Base-by-base conservation (phyloP, 108 stramenopile species). In the Cyclotella kingstonii region DNA sequence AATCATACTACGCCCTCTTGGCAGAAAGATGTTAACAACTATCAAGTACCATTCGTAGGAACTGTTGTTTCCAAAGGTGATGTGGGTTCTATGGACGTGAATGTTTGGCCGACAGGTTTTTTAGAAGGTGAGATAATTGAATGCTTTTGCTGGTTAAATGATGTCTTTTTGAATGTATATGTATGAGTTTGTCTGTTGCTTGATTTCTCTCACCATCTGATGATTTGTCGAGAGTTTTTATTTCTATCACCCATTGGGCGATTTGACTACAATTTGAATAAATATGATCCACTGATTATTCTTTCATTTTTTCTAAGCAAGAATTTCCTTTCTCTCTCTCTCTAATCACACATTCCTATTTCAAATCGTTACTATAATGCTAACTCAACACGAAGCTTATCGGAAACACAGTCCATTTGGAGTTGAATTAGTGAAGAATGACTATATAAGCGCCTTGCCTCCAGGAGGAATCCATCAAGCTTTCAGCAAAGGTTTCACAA, bases 11-110 rank as follows among this genome's bases (percentile, higher is more conserved):
- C 66, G 34, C 82, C 81, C 15, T 50, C 79, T 5, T 93, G 91
- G 91, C 84, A 84, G 53, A 64, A 70, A 48, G 91, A 93, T 57
- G 72, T 83, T 7, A 84, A 70, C 14, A 45, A 70, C 17, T 93
- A 90, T 54, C 74, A 84, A 44, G 88, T 90, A 25, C 91, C 88
- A 19, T 93, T 93, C 66, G 84, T 93, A 0, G 91, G 91, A 0
- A 93, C 91, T 10, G 85, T 88, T 8, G 77, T 88, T 12, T 63
- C 83, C 35, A 76, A 70, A 54, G 84, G 87, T 6, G 78, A 79
- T n/a, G 53, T 58, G 23, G 81, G 77, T 5, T 31, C 44, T 54
- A 75, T 79, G 1, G 72, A 17, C 10, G 14, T 41, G 9, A 74
- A 75, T 33, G 29, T 59, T 35, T 93, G 91, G 91, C 91, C 91